Base-by-base conservation (phyloP, 208 protist species). In the Crithidia sp. region DNA sequence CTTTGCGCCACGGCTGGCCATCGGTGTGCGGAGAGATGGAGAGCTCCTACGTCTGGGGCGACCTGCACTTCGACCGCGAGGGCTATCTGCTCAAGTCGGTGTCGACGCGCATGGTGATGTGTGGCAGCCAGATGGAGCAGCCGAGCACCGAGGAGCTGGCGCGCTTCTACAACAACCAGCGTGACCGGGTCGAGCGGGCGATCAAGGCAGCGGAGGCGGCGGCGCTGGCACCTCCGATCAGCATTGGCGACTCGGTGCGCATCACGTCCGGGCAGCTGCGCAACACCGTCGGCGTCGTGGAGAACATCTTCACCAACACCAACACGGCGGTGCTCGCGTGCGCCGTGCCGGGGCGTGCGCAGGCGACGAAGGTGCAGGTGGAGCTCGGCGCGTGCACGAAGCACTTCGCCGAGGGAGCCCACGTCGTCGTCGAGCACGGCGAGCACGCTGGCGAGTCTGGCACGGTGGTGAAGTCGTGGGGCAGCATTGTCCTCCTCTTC, bases 1-100 rank as follows among this genome's bases (percentile, higher is more conserved):
- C 72, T 97, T 97, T 71, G 75, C 84, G 5, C 88, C 93, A 3
- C 83, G 74, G 54, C 82, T 90, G 43, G 90, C 93, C 13, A 37
- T 90, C 10, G 82, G 82, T 19, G 90, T 85, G 43, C 77, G 82
- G 4, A n/a, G 84, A 90, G 40, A 70, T 62, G 40, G 93, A 86
- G 14, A 82, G 88, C 67, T 52, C 78, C 37, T 92, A 91, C 73
- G 80, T 81, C 9, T 97, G 93, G 91, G 93, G 93, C 28, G 89
- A 95, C 57, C 74, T 92, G 53, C 87, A 76, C 37, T 97, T 97
- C 71, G 91, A 97, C 73, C 77, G 80, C 54, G 91, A 97, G 4
- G 93, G 93, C 41, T 97, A 97, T 67, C 84, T 97, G 13, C 77
- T 94, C 17, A 87, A 88, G 62, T 90, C 77, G 7, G 82, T 95